phyloP scores from a whole-genome alignment of 139 green algal species.

The Haematococcus sp. region DNA sequence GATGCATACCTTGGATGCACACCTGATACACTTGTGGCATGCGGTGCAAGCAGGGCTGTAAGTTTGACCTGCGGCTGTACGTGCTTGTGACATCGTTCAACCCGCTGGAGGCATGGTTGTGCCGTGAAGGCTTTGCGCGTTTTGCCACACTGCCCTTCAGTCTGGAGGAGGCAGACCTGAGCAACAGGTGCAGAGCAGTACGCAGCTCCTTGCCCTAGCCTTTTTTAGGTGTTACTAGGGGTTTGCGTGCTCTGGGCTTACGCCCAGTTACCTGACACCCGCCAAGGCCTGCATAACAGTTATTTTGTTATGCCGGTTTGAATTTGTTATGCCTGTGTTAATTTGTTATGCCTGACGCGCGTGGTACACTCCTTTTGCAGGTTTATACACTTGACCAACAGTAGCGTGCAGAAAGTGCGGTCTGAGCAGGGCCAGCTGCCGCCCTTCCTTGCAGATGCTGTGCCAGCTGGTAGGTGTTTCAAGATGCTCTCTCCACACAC shows the following conservation, averaged over 20 bases:
- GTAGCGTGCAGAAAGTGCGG: conserved; percentile 28
- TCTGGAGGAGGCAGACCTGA: conserved; percentile 28
- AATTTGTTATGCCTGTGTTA: no score
- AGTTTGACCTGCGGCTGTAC: conserved; percentile 77
- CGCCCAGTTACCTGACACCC: no score
- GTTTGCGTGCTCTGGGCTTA: no score
- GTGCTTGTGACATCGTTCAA: conserved; percentile 57
- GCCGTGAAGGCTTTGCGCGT: conserved; percentile 41
- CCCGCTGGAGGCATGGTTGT: conserved; percentile 49
- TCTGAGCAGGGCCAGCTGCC: conserved; percentile 18
- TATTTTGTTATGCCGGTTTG: no score
- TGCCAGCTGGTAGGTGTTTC: no score
- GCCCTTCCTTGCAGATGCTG: conserved; percentile 10
- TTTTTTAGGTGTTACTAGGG: no score
- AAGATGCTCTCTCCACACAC: no score
- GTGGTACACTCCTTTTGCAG: conserved; percentile 1
- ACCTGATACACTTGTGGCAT: no score
- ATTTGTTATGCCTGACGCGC: no score
- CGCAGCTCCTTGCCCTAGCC: neutral
- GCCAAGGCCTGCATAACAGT: no score
- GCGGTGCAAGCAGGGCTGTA: conserved; percentile 40
- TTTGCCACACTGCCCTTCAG: conserved; percentile 40
- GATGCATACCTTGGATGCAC: no score
- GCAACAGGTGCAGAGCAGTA: conserved; percentile 34
- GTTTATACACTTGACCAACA: conserved; percentile 81